Evolutionary conservation across 352 stramenopile genomes (phyloP).

Genomic region (Globisporangium sylvaticum): DNA sequence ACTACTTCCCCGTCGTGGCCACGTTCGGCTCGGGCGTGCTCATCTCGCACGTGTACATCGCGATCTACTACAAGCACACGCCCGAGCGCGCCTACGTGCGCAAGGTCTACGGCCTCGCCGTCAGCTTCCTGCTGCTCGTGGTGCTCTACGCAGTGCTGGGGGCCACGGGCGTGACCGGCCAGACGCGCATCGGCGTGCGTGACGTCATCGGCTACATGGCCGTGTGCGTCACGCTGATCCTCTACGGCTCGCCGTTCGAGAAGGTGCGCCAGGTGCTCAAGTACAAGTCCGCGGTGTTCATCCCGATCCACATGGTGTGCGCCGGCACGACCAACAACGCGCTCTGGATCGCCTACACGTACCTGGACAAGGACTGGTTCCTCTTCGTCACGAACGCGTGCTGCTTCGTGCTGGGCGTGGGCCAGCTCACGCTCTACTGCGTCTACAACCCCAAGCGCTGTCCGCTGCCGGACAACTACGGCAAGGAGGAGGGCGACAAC

Average conservation of each 20-base stretch:
- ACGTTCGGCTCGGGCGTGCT: slow-evolving; percentile 31
- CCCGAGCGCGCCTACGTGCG: slow-evolving; percentile 3
- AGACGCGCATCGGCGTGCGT: slow-evolving; percentile 16
- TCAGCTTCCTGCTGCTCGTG: slow-evolving; percentile 5
- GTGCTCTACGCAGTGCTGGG: slow-evolving; percentile 7
- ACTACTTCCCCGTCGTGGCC: slow-evolving; percentile 43
- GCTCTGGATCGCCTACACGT: slow-evolving; percentile 49
- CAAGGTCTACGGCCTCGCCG: slow-evolving; percentile 4
- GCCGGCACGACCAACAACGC: slow-evolving; percentile 51
- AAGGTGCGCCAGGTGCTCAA: slow-evolving; percentile 42
- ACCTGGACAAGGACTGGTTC: slow-evolving; percentile 38
- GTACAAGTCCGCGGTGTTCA: slow-evolving; percentile 43
- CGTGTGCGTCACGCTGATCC: slow-evolving; percentile 38
- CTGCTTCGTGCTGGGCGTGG: slow-evolving; percentile 28
- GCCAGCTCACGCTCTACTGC: slow-evolving; percentile 40
- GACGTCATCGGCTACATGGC: slow-evolving; percentile 34
- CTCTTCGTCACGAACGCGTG: slow-evolving; percentile 51
- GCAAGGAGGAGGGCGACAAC: slow-evolving; percentile 8
- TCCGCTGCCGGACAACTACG: slow-evolving; percentile 23
- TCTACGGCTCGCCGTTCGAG: slow-evolving; percentile 59
- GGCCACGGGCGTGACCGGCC: slow-evolving; percentile 19
- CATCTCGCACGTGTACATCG: slow-evolving; percentile 17
- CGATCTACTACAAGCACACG: slow-evolving; percentile 25
- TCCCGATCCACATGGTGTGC: slow-evolving; percentile 52
- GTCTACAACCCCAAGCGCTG: slow-evolving; percentile 45